Conservation (phyloP, 176 grass and related monocot genomes). For the Bolboschoenus planiculmis region DNA sequence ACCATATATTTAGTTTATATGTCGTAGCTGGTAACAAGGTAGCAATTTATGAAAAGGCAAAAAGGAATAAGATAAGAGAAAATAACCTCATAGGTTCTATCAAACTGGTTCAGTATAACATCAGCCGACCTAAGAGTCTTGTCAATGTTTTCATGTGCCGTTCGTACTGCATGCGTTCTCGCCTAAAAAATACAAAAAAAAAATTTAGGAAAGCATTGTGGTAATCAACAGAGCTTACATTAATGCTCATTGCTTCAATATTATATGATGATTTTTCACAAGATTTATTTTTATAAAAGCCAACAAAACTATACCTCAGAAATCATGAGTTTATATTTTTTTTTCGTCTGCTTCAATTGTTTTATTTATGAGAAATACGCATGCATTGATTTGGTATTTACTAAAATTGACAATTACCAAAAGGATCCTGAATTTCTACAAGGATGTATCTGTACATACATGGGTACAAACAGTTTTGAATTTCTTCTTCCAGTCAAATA, state of each 20-base stretch:
- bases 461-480: not conserved
- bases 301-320: not conserved
- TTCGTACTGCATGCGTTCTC: slow-evolving; percentile 68
- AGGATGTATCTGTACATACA: not conserved
- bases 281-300: no score
- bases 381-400: not conserved
- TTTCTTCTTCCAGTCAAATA: not conserved
- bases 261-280: no score
- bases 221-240: not conserved
- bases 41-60: not conserved
- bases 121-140: slow-evolving; percentile 82
- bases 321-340: not conserved
- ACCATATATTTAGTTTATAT: not conserved
- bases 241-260: not conserved
- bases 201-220: not conserved
- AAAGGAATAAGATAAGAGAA: not conserved
- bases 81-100: slow-evolving; percentile 62
- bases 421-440: not conserved
- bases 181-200: slow-evolving; percentile 27
- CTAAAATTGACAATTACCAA: not conserved
- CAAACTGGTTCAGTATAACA: slow-evolving; percentile 84
- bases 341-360: not conserved
- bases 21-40: not conserved
- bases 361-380: not conserved
- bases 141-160: slow-evolving; percentile 98